These are phyloP conservation scores for Nidularia pulvinata DNA, from an alignment of 768 basidiomycete genomes.

Conservation along the genomic window DNA sequence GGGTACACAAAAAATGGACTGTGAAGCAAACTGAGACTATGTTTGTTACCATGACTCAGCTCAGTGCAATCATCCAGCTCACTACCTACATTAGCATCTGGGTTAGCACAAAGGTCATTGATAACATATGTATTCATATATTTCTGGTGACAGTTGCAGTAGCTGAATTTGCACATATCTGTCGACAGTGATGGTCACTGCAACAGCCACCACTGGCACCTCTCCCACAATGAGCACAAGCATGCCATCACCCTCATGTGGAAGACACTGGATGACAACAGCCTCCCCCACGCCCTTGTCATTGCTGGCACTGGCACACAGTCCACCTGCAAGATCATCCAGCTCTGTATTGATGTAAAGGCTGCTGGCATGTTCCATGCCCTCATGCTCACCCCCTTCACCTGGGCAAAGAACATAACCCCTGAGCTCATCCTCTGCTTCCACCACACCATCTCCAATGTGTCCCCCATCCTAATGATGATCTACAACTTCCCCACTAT, in stretches of 20 bases:
- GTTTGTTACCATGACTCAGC: slow-evolving; percentile 52
- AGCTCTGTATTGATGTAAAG: slow-evolving; percentile 70
- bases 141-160: slow-evolving; percentile 1
- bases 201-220: slow-evolving; percentile 29
- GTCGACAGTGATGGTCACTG: slow-evolving; percentile 43
- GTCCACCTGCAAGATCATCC: slow-evolving; percentile 73
- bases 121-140: slow-evolving; percentile 38
- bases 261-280: slow-evolving; percentile 69
- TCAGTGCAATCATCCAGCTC: slow-evolving; percentile 51
- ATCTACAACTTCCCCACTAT: slow-evolving; percentile 88
- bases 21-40: slow-evolving; percentile 52
- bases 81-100: slow-evolving; percentile 58
- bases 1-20: slow-evolving; percentile 14
- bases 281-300: slow-evolving; percentile 64
- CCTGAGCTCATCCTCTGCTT: slow-evolving; percentile 62
- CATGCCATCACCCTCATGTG: slow-evolving; percentile 63
- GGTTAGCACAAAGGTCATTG: slow-evolving; percentile 54
- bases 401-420: slow-evolving; percentile 69
- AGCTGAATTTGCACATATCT: slow-evolving; percentile 32
- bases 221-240: slow-evolving; percentile 68
- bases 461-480: slow-evolving; percentile 69
- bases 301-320: slow-evolving; percentile 87
- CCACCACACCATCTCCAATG: slow-evolving; percentile 64
- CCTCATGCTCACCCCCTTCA: slow-evolving; percentile 74
- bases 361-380: slow-evolving; percentile 83